These are phyloP conservation scores for Sarocladium brachiariae DNA, from an alignment of 2,329 filamentous ascomycete species.

Conservation along the genomic window DNA sequence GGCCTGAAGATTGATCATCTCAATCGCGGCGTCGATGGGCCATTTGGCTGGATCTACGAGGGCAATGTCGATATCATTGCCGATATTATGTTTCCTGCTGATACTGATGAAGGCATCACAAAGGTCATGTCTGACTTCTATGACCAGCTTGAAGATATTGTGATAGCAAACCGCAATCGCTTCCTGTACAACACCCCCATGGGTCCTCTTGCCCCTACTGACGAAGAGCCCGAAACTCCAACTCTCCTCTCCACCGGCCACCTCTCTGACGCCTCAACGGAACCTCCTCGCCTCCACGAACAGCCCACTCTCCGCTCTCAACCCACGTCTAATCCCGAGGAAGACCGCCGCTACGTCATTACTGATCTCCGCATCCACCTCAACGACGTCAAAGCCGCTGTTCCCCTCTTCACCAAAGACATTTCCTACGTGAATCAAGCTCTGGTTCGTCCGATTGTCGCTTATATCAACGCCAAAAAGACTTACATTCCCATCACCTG, in stretches of 20 bases:
- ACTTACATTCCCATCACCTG: conserved; percentile 96
- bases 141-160: conserved; percentile 87
- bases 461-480: conserved; percentile 92
- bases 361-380: conserved; percentile 94
- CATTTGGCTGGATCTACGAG: conserved; percentile 96
- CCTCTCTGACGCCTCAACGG: conserved; percentile 1
- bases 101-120: conserved; percentile 78
- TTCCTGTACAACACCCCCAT: conserved; percentile 45
- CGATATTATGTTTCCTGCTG: conserved; percentile 88
- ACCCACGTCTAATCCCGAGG: conserved; percentile 24
- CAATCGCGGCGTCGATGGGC: conserved; percentile 85
- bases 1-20: conserved; percentile 92
- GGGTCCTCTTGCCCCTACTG: background rate
- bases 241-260: conserved; percentile 16
- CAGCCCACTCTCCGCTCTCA: background rate
- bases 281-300: conserved; percentile 4
- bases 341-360: conserved; percentile 73
- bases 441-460: conserved; percentile 89
- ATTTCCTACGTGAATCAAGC: conserved; percentile 96
- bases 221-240: background rate
- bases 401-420: conserved; percentile 86
- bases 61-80: conserved; percentile 95
- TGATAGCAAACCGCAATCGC: conserved; percentile 67
- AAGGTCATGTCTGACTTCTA: conserved; percentile 98
- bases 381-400: conserved; percentile 87